Percentiles rank a stretch among this genome's conserved stretches.
These are phyloP conservation scores for Neonothopanus nambi DNA, from an alignment of 1,284 basidiomycete genomes.

Conservation along the genomic window DNA sequence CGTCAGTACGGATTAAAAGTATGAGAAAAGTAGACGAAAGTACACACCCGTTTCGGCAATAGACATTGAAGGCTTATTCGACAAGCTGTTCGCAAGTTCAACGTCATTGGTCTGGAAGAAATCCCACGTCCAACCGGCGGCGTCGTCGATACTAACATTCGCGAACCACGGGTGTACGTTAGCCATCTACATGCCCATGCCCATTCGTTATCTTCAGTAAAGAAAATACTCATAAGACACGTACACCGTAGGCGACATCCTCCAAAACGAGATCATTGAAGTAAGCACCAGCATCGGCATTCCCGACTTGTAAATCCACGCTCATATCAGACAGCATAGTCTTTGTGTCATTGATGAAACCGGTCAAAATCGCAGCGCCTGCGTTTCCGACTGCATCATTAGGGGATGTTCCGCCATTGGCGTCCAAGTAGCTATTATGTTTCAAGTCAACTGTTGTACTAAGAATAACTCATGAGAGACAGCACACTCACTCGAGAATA, in stretches of 20 bases:
- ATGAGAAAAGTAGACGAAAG: constrained; percentile 11
- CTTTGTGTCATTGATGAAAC: constrained; percentile 47
- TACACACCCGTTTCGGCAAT: constrained; percentile 52
- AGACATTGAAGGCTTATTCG: constrained; percentile 36
- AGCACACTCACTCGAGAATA: constrained; percentile 52
- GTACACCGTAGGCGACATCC: constrained; percentile 61
- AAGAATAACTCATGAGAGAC: neutral
- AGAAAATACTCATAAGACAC: constrained; percentile 19
- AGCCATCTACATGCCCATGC: constrained; percentile 15
- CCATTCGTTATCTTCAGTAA: neutral
- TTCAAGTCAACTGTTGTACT: neutral
- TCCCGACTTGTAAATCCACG: constrained; percentile 65
- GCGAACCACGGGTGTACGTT: constrained; percentile 23
- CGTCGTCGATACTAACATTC: constrained; percentile 19
- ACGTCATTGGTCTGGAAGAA: constrained; percentile 35
- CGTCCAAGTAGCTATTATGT: constrained; percentile 41
- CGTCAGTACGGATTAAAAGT: neutral
- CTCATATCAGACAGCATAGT: constrained; percentile 43
- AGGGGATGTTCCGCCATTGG: constrained; percentile 31
- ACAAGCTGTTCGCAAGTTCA: constrained; percentile 21
- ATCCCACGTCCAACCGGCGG: constrained; percentile 29
- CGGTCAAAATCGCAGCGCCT: constrained; percentile 9
- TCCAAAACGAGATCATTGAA: constrained; percentile 64
- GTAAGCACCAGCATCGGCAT: constrained; percentile 75
- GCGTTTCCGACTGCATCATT: constrained; percentile 46